A percentile compares a stretch with the other conserved stretches of the same genome.
Conservation (phyloP, 306 rosid species). For the Ceratonia siliqua region DNA sequence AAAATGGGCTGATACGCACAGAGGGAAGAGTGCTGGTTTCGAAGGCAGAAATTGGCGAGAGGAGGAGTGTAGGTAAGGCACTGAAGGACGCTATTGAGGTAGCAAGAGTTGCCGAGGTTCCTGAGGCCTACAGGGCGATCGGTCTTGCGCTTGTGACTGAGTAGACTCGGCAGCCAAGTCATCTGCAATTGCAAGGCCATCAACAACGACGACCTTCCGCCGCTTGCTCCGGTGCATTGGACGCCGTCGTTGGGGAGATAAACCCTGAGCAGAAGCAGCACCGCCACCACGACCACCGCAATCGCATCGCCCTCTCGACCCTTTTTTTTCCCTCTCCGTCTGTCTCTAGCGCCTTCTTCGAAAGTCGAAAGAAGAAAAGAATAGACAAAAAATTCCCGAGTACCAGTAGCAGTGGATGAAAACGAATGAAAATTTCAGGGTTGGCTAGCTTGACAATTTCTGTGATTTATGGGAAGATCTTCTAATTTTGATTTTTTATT, state of each 20-base stretch:
- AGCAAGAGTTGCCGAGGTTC: slow-evolving; percentile 97
- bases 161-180: slow-evolving; percentile 96
- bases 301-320: slow-evolving; percentile 59
- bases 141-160: slow-evolving; percentile 75
- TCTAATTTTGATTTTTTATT: background rate
- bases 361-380: background rate
- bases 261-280: slow-evolving; percentile 35
- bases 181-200: slow-evolving; percentile 93
- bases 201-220: slow-evolving; percentile 57
- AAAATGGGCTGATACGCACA: slow-evolving; percentile 36
- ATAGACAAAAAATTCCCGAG: background rate
- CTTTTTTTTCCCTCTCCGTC: background rate
- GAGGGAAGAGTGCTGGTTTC: slow-evolving; percentile 70
- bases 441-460: background rate
- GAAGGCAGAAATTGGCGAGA: slow-evolving; percentile 99
- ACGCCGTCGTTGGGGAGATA: slow-evolving; percentile 47
- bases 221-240: slow-evolving; percentile 63
- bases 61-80: slow-evolving; percentile 99
- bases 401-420: background rate
- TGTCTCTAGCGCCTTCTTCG: background rate
- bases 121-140: slow-evolving; percentile 85
- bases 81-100: slow-evolving; percentile 99
- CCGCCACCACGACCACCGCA: slow-evolving; percentile 60
- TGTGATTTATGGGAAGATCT: background rate
- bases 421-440: background rate